Conservation (phyloP, 192 early-diverging fungal genomes). For the Rhizophagus prolifer region DNA sequence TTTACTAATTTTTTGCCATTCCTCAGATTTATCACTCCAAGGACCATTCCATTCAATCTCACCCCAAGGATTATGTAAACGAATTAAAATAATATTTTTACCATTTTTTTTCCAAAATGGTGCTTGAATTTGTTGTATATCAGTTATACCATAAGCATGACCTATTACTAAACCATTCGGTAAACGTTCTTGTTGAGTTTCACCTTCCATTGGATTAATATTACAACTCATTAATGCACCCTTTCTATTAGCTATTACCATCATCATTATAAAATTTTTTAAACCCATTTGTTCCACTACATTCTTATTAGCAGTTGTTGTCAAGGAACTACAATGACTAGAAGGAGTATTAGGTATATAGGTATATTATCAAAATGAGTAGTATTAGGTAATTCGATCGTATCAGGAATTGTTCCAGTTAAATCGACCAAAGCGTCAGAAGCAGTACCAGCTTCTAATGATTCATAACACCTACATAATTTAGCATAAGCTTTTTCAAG, state of each 20-base stretch:
- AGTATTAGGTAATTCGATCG: slow-evolving; percentile 32
- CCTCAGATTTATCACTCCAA: slow-evolving; percentile 42
- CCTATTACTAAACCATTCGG: slow-evolving; percentile 35
- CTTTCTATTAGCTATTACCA: slow-evolving; percentile 23
- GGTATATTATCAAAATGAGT: neutral
- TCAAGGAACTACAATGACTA: neutral
- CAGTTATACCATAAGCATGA: slow-evolving; percentile 44
- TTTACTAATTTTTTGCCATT: slow-evolving; percentile 40
- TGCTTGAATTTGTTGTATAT: slow-evolving; percentile 36
- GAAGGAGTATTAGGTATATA: neutral
- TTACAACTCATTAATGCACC: slow-evolving; percentile 46
- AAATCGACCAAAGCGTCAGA: slow-evolving; percentile 43
- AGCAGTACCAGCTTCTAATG: slow-evolving; percentile 33
- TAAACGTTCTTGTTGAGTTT: slow-evolving; percentile 13
- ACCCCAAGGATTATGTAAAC: slow-evolving; percentile 48
- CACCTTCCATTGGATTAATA: slow-evolving; percentile 31
- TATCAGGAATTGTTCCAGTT: slow-evolving; percentile 47
- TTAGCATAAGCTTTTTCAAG: slow-evolving; percentile 58
- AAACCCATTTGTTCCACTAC: slow-evolving; percentile 30
- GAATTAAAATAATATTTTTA: slow-evolving; percentile 32
- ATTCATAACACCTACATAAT: slow-evolving; percentile 43
- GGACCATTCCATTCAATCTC: slow-evolving; percentile 38
- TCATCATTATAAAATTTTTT: slow-evolving; percentile 31
- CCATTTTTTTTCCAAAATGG: neutral
- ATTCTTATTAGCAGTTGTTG: neutral